These are phyloP conservation scores for Boletus edulis DNA, from an alignment of 768 basidiomycete genomes.

Conservation along the genomic window DNA sequence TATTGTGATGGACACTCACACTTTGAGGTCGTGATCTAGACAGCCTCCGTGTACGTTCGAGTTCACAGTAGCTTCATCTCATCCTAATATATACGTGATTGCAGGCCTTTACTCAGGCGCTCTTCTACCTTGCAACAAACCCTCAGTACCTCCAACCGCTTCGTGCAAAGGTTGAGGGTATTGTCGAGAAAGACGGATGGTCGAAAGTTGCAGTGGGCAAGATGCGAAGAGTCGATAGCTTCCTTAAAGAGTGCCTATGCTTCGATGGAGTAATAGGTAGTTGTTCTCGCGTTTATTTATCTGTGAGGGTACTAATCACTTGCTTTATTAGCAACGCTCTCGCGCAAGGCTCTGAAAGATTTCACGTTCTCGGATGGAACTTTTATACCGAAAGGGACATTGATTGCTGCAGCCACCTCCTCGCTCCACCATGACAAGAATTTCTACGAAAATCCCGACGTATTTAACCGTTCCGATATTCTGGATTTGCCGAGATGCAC, in stretches of 20 bases:
- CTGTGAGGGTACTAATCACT: no score
- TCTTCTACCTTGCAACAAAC: constrained; percentile 35
- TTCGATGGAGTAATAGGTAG: background rate
- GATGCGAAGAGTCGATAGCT: constrained; percentile 40
- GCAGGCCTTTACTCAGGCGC: constrained; percentile 34
- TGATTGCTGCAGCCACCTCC: background rate
- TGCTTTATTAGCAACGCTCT: background rate
- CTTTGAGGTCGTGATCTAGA: constrained; percentile 5
- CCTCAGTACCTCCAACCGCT: constrained; percentile 35
- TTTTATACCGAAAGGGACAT: background rate
- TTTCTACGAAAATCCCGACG: background rate
- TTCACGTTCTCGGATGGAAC: background rate
- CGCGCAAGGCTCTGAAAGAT: background rate
- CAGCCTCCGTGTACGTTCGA: constrained; percentile 14
- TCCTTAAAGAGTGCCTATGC: constrained; percentile 25
- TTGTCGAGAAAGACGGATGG: constrained; percentile 31
- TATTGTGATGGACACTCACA: background rate
- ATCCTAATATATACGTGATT: background rate
- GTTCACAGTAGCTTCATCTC: no score
- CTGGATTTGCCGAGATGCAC: background rate
- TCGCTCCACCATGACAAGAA: background rate
- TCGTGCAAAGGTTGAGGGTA: constrained; percentile 36
- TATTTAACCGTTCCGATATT: background rate
- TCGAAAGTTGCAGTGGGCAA: constrained; percentile 25
- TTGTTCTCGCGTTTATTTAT: no score